Evolutionary conservation across 75 land plant genomes (phyloP), one percentile per base, ranked within the genome.

Genomic region (Ceratopteris richardii): DNA sequence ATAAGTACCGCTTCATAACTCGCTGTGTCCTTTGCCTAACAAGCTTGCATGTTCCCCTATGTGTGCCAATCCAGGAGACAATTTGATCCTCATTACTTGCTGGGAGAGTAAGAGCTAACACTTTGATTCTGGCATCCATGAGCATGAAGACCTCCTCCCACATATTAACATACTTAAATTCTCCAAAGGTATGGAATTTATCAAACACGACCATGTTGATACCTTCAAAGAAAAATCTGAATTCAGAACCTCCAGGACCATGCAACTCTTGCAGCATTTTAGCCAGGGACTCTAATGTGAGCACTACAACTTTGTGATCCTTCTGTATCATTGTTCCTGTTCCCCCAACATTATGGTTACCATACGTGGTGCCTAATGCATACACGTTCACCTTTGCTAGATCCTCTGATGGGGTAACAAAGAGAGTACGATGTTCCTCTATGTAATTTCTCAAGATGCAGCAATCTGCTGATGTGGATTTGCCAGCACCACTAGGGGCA

Each of bases 111-210:
- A 59, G 44, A 10, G 62, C 62, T 22, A 59, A 6, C 20, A 59
- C 29, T 24, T 43, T 59, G 19, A 59, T 59, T 19, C 42, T 20
- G 13, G 44, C 16, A 16, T 41, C 44, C 44, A 37, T 22, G 17
- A 59, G 62, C 62, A 59, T 21, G 6, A 39, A 30, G 14, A 59
- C 42, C 23, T 59, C 28, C 44, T 59, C 62, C 62, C 62, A 59
- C 24, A 59, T 4, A 9, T 23, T 26, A 0, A 20, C 47, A 59
- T 41, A 39, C 22, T 23, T 43, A 5, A 10, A 21, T 6, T 59
- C 62, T 17, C 62, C 47, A 43, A 59, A 22, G 11, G 62, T 59
- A 16, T 59, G 44, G 28, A 59, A 59, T 24, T 59, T 59, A 43
- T 59, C 62, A 1, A 59, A 20, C n/a, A 59, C 47, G 21, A 43